Base-by-base conservation (phyloP, 768 basidiomycete genomes). In the Hydnomerulius pinastri region DNA sequence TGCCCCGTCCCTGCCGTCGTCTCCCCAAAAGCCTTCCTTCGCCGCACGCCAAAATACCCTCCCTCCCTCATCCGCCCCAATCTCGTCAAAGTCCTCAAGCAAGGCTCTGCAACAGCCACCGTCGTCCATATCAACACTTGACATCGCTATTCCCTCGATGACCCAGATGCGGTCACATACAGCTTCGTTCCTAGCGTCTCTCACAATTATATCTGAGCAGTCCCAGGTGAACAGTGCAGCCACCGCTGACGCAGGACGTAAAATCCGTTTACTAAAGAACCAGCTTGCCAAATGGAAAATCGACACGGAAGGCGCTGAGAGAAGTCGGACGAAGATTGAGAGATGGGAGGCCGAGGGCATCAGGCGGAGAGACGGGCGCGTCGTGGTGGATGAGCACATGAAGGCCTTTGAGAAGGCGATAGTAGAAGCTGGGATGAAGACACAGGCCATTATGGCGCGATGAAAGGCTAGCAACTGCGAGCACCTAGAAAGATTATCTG, bases 201-300 rank as follows among this genome's bases (percentile, higher is more conserved):
- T 95, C 38, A 79, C 84, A 2, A 80, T 83, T 28, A 82, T 93
- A 56, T 90, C 87, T 21, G 92, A 95, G 60, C 89, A 92, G 52
- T 87, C 90, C 12, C 92, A 95, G 64, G 90, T 92, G 43, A 91
- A 92, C 60, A 83, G 86, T 9, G 92, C 88, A 1, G 87, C 86
- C 4, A 86, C 89, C 9, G 84, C 90, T 1, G 92, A 95, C 50
- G 87, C 91, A 0, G 90, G 90, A 39, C 80, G 92, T 32, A 92
- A 90, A 69, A 84, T 95, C 35, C 86, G 92, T 42, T 87, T 88
- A 12, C 70, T 92, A 54, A 90, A 89, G 72, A 92, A 92, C 60
- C 88, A 87, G 57, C 69, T 93, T 25, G 86, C 85, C 6, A 87
- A 82, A 18, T 90, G 88, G 86, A 78, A 85, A 47, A 77, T 79